These are phyloP conservation scores for Amylocarpus encephaloides DNA, from an alignment of 2,329 filamentous ascomycete genomes.

Conservation along the genomic window DNA sequence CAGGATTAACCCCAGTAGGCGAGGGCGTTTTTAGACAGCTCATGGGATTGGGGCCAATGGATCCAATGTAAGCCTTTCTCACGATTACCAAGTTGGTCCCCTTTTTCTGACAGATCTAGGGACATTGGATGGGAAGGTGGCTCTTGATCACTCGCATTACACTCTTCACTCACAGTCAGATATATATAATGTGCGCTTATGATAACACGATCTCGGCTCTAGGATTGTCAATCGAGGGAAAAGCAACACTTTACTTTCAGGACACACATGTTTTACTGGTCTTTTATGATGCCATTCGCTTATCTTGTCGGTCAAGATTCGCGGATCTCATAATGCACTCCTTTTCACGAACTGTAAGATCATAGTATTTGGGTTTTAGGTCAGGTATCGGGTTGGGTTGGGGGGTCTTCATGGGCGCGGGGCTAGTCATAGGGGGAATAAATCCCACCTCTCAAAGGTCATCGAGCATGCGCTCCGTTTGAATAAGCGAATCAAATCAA, in stretches of 20 bases:
- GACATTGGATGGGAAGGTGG: constrained; percentile 27
- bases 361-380: no score
- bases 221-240: background rate
- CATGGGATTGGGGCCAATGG: constrained; percentile 54
- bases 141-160: constrained; percentile 4
- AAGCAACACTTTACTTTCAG: background rate
- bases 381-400: no score
- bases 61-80: constrained; percentile 46
- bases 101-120: constrained; percentile 15
- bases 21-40: constrained; percentile 52
- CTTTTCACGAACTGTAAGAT: no score
- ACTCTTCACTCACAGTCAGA: background rate
- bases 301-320: background rate
- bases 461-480: no score
- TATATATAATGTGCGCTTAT: background rate
- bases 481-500: no score
- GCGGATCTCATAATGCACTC: no score
- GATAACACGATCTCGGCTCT: background rate
- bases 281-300: background rate
- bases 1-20: constrained; percentile 48
- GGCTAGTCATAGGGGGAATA: no score
- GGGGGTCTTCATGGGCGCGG: no score
- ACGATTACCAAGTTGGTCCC: constrained; percentile 38
- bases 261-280: background rate
- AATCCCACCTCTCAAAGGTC: no score